These are phyloP conservation scores for Fomitopsis serialis DNA, from an alignment of 768 basidiomycete genomes.

Conservation along the genomic window DNA sequence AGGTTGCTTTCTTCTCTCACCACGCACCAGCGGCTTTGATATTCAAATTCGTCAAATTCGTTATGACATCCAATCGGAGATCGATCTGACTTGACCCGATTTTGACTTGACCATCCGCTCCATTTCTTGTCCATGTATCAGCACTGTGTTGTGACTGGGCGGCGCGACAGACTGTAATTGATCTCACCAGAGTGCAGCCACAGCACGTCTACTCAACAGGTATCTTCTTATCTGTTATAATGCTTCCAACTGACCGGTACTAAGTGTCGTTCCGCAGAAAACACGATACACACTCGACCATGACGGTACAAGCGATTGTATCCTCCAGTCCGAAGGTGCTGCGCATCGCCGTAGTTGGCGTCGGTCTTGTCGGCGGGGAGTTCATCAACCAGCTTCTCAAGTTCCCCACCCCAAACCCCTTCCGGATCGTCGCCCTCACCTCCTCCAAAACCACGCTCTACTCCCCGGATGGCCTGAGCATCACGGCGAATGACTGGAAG, in stretches of 20 bases:
- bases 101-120: not conserved
- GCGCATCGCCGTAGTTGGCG: slow-evolving; percentile 77
- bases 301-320: not conserved
- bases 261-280: not conserved
- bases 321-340: slow-evolving; percentile 21
- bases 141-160: too few species aligned
- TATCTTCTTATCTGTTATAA: too few species aligned
- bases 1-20: too few species aligned
- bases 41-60: not conserved
- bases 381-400: slow-evolving; percentile 77
- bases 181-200: too few species aligned
- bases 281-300: not conserved
- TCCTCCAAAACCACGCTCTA: slow-evolving; percentile 61
- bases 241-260: too few species aligned
- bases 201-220: too few species aligned
- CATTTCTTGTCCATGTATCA: too few species aligned
- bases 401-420: slow-evolving; percentile 49
- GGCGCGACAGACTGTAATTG: too few species aligned
- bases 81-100: not conserved
- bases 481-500: slow-evolving; percentile 37
- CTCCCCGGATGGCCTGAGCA: slow-evolving; percentile 39
- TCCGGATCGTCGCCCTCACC: slow-evolving; percentile 64
- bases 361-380: slow-evolving; percentile 89
- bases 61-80: not conserved
- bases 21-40: not conserved